Evolutionary conservation across 177 flowering plant genomes (phyloP).

Genomic region (Vitis hybrid): DNA sequence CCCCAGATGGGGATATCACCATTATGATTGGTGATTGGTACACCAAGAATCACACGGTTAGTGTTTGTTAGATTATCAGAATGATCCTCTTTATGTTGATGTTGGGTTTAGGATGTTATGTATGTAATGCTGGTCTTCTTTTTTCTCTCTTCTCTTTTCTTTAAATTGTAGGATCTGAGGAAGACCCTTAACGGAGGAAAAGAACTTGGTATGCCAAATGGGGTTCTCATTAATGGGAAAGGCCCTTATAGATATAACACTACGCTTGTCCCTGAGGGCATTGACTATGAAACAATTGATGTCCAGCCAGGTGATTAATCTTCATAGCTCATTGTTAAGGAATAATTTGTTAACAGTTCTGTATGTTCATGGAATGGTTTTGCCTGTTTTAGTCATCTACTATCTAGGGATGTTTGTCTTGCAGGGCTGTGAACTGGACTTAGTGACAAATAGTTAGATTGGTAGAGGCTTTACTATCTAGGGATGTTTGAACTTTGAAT

Average conservation of each 20-base stretch:
- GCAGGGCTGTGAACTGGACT: not conserved
- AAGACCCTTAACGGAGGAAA: slow-evolving; percentile 65
- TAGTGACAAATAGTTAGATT: not conserved
- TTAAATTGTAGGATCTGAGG: slow-evolving; percentile 59
- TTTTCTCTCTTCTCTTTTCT: not conserved
- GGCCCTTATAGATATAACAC: slow-evolving; percentile 81
- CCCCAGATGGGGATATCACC: slow-evolving; percentile 75
- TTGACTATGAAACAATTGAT: slow-evolving; percentile 61
- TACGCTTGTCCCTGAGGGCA: slow-evolving; percentile 84
- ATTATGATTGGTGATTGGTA: slow-evolving; percentile 92
- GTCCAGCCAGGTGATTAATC: slow-evolving; percentile 68
- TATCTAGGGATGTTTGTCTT: not conserved
- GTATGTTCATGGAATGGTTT: not conserved
- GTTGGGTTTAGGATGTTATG: not conserved
- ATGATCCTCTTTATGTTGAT: not conserved
- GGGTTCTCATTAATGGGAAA: slow-evolving; percentile 89
- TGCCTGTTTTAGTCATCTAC: not conserved
- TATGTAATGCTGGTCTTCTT: not conserved
- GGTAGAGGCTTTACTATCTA: not conserved
- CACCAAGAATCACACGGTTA: slow-evolving; percentile 77
- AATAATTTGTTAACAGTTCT: not conserved
- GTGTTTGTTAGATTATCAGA: slow-evolving; percentile 18
- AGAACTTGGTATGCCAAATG: slow-evolving; percentile 89
- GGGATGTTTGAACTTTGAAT: not conserved
- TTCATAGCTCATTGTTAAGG: not conserved